Base-by-base conservation (phyloP, 73 alveolate genomes). In the Symbiodinium natans region DNA sequence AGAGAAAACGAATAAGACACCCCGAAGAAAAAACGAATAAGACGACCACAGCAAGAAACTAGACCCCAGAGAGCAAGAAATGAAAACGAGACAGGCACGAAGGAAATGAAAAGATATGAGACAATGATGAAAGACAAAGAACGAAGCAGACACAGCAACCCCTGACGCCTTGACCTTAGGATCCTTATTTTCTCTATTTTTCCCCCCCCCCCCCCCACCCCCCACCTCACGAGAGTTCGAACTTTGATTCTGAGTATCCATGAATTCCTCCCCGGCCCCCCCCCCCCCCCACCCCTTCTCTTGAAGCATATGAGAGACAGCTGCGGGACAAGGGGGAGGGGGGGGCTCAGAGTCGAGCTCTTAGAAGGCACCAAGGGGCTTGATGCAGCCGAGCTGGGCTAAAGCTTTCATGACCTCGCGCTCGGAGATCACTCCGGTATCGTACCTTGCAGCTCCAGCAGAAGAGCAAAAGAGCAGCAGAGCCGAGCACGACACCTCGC, bases 351-450 rank as follows among this genome's bases (percentile, higher is more conserved):
- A 17, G 17, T 8, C 17, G 63, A 48, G 63, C 63, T 8, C 63
- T 10, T 17, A 48, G 63, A 17, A 48, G 63, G 23, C 77, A n/a
- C 33, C 5, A 21, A n/a, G 29, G 77, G 15, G 77, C 77, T 13
- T 46, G 38, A 63, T 3, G 36, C 80, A 63, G 80, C 80, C 80
- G 80, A 63, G 80, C 38, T 29, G 40, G 15, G 13, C 80, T 19
- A 63, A 29, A 13, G 80, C 80, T 29, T 63, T 63, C 80, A 63
- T 63, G 80, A 63, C 80, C 83, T 90, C 97, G 7, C 54, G 33
- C 88, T 90, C 97, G 39, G 89, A 68, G 54, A 90, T 42, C 29
- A 73, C 97, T 8, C 97, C 97, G 25, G 97, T 71, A 54, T 90
- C 97, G 11, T 68, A 68, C 94, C 94, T 87, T 82, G 34, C 48